These are phyloP conservation scores for Starmerella sp. DNA, from an alignment of 805 yeast genomes.

Conservation along the genomic window DNA sequence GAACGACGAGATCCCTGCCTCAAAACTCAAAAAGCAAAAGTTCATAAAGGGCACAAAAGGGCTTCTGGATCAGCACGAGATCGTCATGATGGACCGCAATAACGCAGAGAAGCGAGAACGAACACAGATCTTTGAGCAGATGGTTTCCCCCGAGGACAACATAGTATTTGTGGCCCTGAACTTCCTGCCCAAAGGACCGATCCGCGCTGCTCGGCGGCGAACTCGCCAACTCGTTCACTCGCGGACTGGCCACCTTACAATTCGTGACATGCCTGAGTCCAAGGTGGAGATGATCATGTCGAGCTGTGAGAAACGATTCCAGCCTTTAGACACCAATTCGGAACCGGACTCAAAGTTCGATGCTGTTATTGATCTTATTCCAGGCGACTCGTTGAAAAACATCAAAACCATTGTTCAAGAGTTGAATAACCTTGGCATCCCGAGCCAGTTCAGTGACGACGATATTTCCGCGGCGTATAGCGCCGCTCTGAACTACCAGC, in stretches of 20 bases:
- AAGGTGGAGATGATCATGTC: not conserved
- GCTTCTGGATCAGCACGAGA: not conserved
- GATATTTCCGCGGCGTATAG: not conserved
- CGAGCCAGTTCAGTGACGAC: not conserved
- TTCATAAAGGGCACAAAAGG: not conserved
- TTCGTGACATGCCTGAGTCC: not conserved
- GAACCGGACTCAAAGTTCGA: not conserved
- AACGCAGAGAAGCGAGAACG: conserved; percentile 1
- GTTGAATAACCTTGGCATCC: not conserved
- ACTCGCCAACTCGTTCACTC: not conserved
- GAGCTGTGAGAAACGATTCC: not conserved
- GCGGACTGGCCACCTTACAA: not conserved
- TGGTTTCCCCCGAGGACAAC: not conserved
- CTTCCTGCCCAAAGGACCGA: not conserved
- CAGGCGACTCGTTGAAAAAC: not conserved
- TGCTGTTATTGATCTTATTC: not conserved
- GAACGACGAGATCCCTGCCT: not conserved
- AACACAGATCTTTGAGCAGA: not conserved
- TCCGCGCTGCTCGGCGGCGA: not conserved
- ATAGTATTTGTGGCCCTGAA: not conserved
- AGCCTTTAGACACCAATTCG: not conserved
- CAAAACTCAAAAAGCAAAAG: not conserved
- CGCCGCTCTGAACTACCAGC: not conserved
- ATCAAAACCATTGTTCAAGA: not conserved
- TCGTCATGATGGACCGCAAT: conserved; percentile 1